Base-by-base conservation (phyloP, 768 basidiomycete genomes). In the Lepiota brunneoincarnata region DNA sequence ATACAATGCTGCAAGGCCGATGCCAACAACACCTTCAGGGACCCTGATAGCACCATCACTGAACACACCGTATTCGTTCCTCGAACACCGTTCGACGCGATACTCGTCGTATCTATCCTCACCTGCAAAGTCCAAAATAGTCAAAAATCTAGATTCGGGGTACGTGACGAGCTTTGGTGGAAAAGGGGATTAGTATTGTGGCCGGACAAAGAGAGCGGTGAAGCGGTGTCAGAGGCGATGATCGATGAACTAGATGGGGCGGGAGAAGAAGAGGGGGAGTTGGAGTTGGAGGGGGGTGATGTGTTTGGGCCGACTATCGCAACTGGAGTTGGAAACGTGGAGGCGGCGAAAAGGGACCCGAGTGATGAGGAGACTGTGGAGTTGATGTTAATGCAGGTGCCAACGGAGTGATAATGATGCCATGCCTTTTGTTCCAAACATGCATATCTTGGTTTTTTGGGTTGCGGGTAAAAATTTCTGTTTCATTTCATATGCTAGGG, bases 111-210 rank as follows among this genome's bases (percentile, higher is more conserved):
- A 63, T 53, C 66, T 69, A 7, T 77, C 77, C 9, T 55, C 63
- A 56, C 73, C 74, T 9, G 71, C 72, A 26, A 73, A 72, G 14
- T 51, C 49, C 58, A 60, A 74, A 18, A 64, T 68, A 34, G 61
- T 81, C 54, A 73, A 72, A 20, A 75, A 82, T 63, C 67, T 87
- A 11, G 65, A 75, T 54, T 82, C 83, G 26, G 68, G 52, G 1
- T 62, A 72, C 53, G 70, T 83, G 24, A 80, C 84, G 38, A 64
- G 72, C 48, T n/a, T 65, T 79, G 63, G 69, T 76, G 23, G 67
- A 71, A 41, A 64, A 72, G 5, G 84, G 83, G 7, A n/a, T 58
- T 87, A 54, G 73, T 76, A 20, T 66, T 87, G 10, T 83, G 79
- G 78, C 43, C 60, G 35, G 51, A 46, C 37, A 52, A 39, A 34